Evolutionary conservation across 345 rosid genomes (phyloP), one percentile per base, ranked within the genome.

Genomic region (Chamaenerion angustifolium): DNA sequence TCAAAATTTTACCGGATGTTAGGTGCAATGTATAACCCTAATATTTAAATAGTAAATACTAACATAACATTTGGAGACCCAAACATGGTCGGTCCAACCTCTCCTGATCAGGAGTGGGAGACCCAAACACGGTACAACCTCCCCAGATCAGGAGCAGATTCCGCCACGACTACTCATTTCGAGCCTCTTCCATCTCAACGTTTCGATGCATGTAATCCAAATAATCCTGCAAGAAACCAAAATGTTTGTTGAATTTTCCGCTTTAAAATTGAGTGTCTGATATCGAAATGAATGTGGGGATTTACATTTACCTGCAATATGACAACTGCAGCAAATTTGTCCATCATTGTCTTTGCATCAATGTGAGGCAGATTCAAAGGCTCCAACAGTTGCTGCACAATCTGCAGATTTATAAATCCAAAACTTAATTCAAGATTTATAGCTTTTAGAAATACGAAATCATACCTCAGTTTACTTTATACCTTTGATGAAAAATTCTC

Each of bases 241-340:
- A 48, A 49, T 46, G 48, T 43, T n/a, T 8, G 8, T 35, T 35
- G 31, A 3, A 13, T 48, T 18, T 21, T 1, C 9, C 14, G 3
- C 10, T 23, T 16, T 2, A 18, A 16, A 18, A 15, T 14, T 19
- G 11, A 25, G 37, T 27, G 12, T 49, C 8, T 3, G 14, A 4
- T 11, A 16, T 2, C 16, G 31, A 42, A 13, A 40, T 3, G 46
- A 13, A 40, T 40, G 46, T 14, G 27, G 5, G 9, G 52, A 13
- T 46, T 10, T 57, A n/a, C 25, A 53, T 1, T 42, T 64, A 92
- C 98, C 93, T 87, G 95, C 60, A 92, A 93, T 69, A 92, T 92
- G 54, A 68, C 81, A 37, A 82, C 87, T 10, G 98, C 96, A 41
- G 98, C 96, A 49, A 80, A 76, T 73, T 92, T 87, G 61, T 92